Base-by-base conservation (phyloP, 441 rosid genomes). In the Eutrema salsugineum region DNA sequence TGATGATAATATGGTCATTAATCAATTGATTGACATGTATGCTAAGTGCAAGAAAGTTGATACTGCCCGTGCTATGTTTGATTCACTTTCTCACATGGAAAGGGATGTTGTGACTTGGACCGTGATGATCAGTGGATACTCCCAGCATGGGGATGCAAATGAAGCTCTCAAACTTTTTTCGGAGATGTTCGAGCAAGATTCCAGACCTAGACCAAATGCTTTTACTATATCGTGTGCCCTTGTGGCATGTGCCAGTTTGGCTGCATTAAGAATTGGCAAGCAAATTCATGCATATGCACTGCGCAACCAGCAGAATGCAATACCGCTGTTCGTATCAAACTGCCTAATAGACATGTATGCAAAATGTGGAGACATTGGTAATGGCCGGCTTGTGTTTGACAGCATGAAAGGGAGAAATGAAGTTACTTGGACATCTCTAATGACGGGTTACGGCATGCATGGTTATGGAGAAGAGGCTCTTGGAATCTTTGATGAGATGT, bases 391-490 rank as follows among this genome's bases (percentile, higher is more conserved):
- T 61, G 92, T 91, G 30, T 93, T 89, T 73, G 81, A 85, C 72
- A 81, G 68, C 75, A 83, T 87, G 91, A 68, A 43, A 72, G 82
- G 77, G 48, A 85, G 65, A 75, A 91, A 89, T 80, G 83, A 79
- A 75, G 85, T 93, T 76, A 89, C 97, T 0, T 93, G 97, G 94
- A 93, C 96, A 62, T 87, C 98, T 8, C 69, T 93, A 19, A 81
- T 93, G 81, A 78, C 94, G 4, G 94, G 94, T 48, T 93, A 93
- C 27, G 98, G 98, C 65, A 87, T 93, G 87, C 98, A 93, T 62
- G 94, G 98, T 44, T 78, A 55, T 56, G 98, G 98, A 36, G 84
- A 83, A 66, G 88, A 86, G 71, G 89, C 91, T 75, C 81, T 84
- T 32, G 39, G 42, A 69, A 78, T 88, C 75, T 85, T 91, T 57